phyloP scores from a whole-genome alignment of 2,329 filamentous ascomycete genomes.

The Diaporthe sp. region DNA sequence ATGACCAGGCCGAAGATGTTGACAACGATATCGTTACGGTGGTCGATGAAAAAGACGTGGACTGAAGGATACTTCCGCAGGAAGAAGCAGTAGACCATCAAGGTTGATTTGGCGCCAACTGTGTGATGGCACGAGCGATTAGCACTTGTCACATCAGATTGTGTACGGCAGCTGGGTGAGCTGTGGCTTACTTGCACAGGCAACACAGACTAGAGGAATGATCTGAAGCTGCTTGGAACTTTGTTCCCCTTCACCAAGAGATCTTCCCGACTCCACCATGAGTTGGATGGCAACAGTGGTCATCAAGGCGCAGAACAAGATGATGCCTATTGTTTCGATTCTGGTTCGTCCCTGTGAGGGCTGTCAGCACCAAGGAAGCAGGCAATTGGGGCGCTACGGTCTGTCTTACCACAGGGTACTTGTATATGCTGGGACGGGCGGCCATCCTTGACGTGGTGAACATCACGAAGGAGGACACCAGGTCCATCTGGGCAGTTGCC shows the following conservation, averaged over 20 bases:
- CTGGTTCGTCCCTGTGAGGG: slow-evolving; percentile 64
- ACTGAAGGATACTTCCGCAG: slow-evolving; percentile 68
- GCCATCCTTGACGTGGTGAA: slow-evolving; percentile 72
- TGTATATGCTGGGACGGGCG: slow-evolving; percentile 71
- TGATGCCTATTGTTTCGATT: slow-evolving; percentile 75
- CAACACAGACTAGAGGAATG: slow-evolving; percentile 68
- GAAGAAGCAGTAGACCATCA: slow-evolving; percentile 69
- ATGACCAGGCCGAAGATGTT: slow-evolving; percentile 69
- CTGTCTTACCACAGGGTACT: slow-evolving; percentile 65
- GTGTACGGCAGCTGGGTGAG: slow-evolving; percentile 37
- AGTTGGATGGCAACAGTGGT: slow-evolving; percentile 75
- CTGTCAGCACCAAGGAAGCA: slow-evolving; percentile 45
- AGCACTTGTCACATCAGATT: neutral
- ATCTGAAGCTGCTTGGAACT: slow-evolving; percentile 62
- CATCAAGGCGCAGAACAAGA: slow-evolving; percentile 77
- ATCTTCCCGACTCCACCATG: slow-evolving; percentile 70
- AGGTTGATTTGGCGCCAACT: slow-evolving; percentile 65
- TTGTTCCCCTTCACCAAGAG: slow-evolving; percentile 59
- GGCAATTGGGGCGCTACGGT: slow-evolving; percentile 36
- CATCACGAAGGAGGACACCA: slow-evolving; percentile 75
- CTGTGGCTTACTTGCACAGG: slow-evolving; percentile 62
- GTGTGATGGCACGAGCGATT: neutral
- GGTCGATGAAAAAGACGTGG: slow-evolving; percentile 70
- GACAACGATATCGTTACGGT: slow-evolving; percentile 70
- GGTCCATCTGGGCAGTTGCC: slow-evolving; percentile 64